Evolutionary conservation across 768 basidiomycete genomes (phyloP), one percentile per base, ranked within the genome.

Genomic region (Dentipellis sp.): DNA sequence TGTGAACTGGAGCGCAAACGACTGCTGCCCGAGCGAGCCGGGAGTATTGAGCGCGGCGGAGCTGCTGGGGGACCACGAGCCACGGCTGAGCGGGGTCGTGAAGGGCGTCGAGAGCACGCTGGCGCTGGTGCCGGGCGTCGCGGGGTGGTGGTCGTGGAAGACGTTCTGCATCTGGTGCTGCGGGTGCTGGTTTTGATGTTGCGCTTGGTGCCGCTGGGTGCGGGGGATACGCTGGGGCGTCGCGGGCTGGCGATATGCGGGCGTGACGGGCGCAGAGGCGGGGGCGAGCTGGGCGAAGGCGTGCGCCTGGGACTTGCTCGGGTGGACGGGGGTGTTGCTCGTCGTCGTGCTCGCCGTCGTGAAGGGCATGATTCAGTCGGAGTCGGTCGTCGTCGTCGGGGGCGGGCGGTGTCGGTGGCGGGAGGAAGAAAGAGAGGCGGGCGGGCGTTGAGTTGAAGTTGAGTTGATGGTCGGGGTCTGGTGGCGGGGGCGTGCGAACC

Each of bases 21-120:
- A 59, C 77, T 76, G 52, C 59, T 68, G 10, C 49, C 65, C 67
- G 9, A 72, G 64, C 46, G 77, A 77, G 50, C 76, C 80, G 4
- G 86, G 86, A 3, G 86, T 88, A 23, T 79, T 83, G 35, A 87
- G 60, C 2, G 80, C 80, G 29, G 29, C 29, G 4, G 72, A 72
- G 47, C 60, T 66, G 59, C 76, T 79, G 36, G 80, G 74, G 48
- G 78, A 76, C 40, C 78, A 72, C 59, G 79, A 75, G 6, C 85
- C 88, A 60, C 81, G 80, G 45, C 85, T 74, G 64, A 84, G 86
- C 64, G 84, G 74, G 34, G 86, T 84, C 3, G 84, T 86, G 68
- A 84, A 86, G 8, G 85, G 83, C 17, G 84, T 73, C 19, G 76
- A 77, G 45, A 64, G 52, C 16, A 68, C 69, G 53, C 74, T 83